These are phyloP conservation scores for Jacaranda copaia DNA, from an alignment of 257 asterid species.

Conservation along the genomic window DNA sequence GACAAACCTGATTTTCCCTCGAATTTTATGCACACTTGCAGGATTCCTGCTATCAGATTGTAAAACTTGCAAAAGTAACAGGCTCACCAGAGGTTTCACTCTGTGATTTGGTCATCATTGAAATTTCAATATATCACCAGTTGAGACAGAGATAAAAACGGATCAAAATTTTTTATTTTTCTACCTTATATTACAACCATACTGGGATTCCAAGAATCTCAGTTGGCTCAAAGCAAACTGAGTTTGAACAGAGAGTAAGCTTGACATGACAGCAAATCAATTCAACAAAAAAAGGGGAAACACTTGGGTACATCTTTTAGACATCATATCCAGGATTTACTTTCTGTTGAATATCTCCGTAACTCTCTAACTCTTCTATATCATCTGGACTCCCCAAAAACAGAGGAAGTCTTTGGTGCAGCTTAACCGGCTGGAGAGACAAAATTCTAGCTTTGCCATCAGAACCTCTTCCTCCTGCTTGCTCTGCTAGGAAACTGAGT, in stretches of 20 bases:
- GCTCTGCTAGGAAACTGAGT: constrained; percentile 85
- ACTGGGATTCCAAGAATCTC: constrained; percentile 5
- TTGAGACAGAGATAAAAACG: neutral
- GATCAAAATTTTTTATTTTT: neutral
- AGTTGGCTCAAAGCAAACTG: no score
- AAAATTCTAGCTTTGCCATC: constrained; percentile 80
- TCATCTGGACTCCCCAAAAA: constrained; percentile 91
- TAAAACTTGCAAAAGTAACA: neutral
- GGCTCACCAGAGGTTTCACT: neutral
- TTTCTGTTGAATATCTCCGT: constrained; percentile 90
- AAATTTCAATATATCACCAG: constrained; percentile 1
- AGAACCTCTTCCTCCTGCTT: constrained; percentile 89
- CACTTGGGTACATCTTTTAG: constrained; percentile 29
- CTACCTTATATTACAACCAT: constrained; percentile 1
- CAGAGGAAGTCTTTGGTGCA: constrained; percentile 88
- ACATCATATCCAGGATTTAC: constrained; percentile 95
- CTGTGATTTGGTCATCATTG: neutral
- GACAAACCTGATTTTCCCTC: neutral
- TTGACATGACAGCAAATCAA: no score
- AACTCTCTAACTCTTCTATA: constrained; percentile 79
- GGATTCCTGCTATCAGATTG: neutral
- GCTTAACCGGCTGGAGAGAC: constrained; percentile 82
- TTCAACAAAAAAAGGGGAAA: neutral
- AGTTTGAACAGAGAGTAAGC: no score
- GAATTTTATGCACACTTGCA: neutral